A percentile compares a stretch with the other conserved stretches of the same genome.
phyloP scores from a whole-genome alignment of 73 alveolate genomes.

The Stentor roeselii region DNA sequence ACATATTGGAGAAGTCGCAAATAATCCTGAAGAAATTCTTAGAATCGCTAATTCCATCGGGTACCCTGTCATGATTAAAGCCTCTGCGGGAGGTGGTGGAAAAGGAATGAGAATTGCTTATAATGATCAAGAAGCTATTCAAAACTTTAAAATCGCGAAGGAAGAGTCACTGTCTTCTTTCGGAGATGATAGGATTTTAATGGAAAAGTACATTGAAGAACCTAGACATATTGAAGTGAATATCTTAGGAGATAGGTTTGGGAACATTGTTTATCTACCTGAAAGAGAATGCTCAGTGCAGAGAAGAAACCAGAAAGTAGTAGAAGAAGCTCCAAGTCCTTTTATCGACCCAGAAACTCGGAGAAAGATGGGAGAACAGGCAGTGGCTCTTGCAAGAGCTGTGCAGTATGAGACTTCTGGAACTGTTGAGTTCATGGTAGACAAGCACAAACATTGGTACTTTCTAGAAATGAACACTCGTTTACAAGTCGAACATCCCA shows the following conservation, averaged over 20 bases:
- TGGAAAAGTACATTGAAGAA: constrained; percentile 88
- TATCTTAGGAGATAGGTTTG: constrained; percentile 84
- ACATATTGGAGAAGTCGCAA: constrained; percentile 43
- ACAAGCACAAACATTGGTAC: constrained; percentile 62
- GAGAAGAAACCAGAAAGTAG: constrained; percentile 88
- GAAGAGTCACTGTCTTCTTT: constrained; percentile 75
- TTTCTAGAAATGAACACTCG: constrained; percentile 95
- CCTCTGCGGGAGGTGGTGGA: constrained; percentile 96
- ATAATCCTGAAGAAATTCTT: constrained; percentile 43
- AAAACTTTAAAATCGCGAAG: constrained; percentile 71
- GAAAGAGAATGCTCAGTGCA: constrained; percentile 93
- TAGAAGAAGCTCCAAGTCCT: constrained; percentile 88
- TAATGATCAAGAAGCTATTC: constrained; percentile 62
- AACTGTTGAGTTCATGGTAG: constrained; percentile 90
- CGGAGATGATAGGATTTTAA: constrained; percentile 82
- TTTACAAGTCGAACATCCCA: constrained; percentile 91
- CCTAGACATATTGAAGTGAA: constrained; percentile 92
- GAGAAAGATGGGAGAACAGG: constrained; percentile 62
- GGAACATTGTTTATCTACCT: constrained; percentile 77
- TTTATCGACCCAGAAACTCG: constrained; percentile 52
- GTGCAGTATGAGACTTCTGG: constrained; percentile 35
- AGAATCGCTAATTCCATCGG: constrained; percentile 71
- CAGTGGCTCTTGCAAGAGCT: constrained; percentile 28
- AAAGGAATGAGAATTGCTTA: constrained; percentile 88
- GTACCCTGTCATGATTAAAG: constrained; percentile 88